A percentile compares a stretch with the other conserved stretches of the same genome.
phyloP scores from a whole-genome alignment of 805 yeast genomes.

The Nakazawaea sp. region DNA sequence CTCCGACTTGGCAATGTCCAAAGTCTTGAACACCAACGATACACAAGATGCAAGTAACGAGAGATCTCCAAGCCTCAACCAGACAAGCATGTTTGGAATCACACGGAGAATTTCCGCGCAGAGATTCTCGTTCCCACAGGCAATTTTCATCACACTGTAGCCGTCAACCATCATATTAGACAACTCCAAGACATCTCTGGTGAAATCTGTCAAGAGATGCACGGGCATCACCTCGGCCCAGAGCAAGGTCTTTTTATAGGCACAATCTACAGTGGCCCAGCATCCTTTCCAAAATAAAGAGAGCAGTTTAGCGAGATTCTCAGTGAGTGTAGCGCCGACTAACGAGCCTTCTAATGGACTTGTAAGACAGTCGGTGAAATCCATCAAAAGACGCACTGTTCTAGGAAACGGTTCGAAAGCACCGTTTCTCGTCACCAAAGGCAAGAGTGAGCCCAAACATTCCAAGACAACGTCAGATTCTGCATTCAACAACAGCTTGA shows the following conservation, averaged over 20 bases:
- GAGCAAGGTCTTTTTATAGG: slow-evolving; percentile 55
- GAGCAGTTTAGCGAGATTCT: slow-evolving; percentile 16
- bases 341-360: slow-evolving; percentile 62
- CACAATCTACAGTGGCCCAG: slow-evolving; percentile 69
- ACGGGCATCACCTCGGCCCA: slow-evolving; percentile 70
- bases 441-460: slow-evolving; percentile 25
- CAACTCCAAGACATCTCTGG: slow-evolving; percentile 79
- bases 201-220: slow-evolving; percentile 63
- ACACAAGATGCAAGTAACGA: slow-evolving; percentile 72
- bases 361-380: slow-evolving; percentile 53
- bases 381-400: slow-evolving; percentile 69
- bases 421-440: slow-evolving; percentile 35
- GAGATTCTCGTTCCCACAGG: slow-evolving; percentile 28
- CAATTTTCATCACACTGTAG: slow-evolving; percentile 40
- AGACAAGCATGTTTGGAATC: slow-evolving; percentile 60
- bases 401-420: slow-evolving; percentile 71
- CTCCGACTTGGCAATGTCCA: slow-evolving; percentile 56
- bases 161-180: slow-evolving; percentile 65
- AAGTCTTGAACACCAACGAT: slow-evolving; percentile 53
- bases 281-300: slow-evolving; percentile 55
- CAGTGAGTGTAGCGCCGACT: slow-evolving; percentile 8
- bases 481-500: slow-evolving; percentile 43
- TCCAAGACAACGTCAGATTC: slow-evolving; percentile 26
- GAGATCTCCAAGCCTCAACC: slow-evolving; percentile 79
- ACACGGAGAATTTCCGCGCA: slow-evolving; percentile 53